Evolutionary conservation across 1,284 basidiomycete species (phyloP), one percentile per base, ranked within the genome.

Genomic region (Sutorius eximius): DNA sequence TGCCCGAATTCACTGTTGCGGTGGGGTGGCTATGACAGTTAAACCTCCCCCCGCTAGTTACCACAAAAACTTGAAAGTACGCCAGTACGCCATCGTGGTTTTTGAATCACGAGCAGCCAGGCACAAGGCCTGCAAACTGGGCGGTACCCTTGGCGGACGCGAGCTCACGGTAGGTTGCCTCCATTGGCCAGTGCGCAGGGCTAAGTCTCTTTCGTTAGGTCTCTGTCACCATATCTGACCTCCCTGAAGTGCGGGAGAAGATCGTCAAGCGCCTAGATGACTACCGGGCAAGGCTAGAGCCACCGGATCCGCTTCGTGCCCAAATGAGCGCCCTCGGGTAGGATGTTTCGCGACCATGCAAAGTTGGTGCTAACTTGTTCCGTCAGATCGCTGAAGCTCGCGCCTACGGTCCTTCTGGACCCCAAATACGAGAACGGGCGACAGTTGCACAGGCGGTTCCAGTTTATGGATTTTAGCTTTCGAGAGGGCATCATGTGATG

Each of bases 81-180:
- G 72, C 6, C 76, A 75, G 57, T 84, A 84, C 58, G 84, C 80
- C n/a, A 74, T 75, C 7, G 61, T 86, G 7, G 64, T 74, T 12
- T 85, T 83, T 59, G 62, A 49, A 1, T 67, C 74, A 15, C 59
- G 69, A 20, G 46, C 47, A 2, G 72, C 75, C 20, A 75, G 74
- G 3, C 57, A 55, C n/a, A 69, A 59, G 37, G 83, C 82, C 8
- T 64, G 83, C 43, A 53, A 61, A 11, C 58, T 78, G n/a, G 67
- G 76, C 56, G 77, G 76, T 0, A 61, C 57, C 11, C 60, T 85
- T 22, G 62, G 71, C 5, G 79, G 73, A 10, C 67, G 63, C 45
- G 53, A 66, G 41, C 63, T 85, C 8, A 68, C 77, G 36, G 82
- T 81, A 61, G 55, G 75, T 44, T 1, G 33, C 9, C 15, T 30